Base-by-base conservation (phyloP, 192 early-diverging fungal species). In the Mortierella antarctica region DNA sequence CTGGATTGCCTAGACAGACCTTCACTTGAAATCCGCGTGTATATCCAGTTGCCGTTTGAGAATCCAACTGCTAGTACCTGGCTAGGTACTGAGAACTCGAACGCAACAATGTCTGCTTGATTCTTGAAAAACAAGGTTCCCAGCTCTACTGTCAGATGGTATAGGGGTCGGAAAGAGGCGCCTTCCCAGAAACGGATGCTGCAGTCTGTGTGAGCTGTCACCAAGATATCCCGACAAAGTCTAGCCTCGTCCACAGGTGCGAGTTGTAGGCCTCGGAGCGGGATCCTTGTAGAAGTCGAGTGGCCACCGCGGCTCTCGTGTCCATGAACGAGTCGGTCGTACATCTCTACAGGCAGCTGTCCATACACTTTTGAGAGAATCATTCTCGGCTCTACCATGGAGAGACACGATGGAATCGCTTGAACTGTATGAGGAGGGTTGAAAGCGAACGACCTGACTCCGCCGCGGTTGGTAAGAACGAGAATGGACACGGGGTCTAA, bases 131-230 rank as follows among this genome's bases (percentile, higher is more conserved):
- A 69, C 21, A 86, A 13, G 12, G 71, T 62, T 5, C 67, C 71
- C 4, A 78, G 56, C 31, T 71, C 64, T 13, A 83, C 57, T 7
- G 83, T 82, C 4, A 86, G 57, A 57, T 86, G 78, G 31, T 82
- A 74, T 11, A 88, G 47, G 2, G 84, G 84, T 15, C 78, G 62
- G 50, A 77, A 81, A 0, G 87, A 82, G n/a, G 87, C 85, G 8
- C 51, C 69, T 51, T 88, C 87, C 83, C 85, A 88, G 40, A 88
- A 83, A 0, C 81, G 81, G n/a, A 88, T 65, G 52, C 82, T 70
- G 15, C 54, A 64, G 12, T 80, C 83, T 7, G 63, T 62, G 47
- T 88, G 87, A 6, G 81, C 71, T 0, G 87, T 86, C 4, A 84
- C 62, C 41, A 88, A 58, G 4, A 88, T 56, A 64, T 88, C 87